Evolutionary conservation across 2,329 filamentous ascomycete species (phyloP), one percentile per base, ranked within the genome.

Genomic region (Mycosphaerella sp.): DNA sequence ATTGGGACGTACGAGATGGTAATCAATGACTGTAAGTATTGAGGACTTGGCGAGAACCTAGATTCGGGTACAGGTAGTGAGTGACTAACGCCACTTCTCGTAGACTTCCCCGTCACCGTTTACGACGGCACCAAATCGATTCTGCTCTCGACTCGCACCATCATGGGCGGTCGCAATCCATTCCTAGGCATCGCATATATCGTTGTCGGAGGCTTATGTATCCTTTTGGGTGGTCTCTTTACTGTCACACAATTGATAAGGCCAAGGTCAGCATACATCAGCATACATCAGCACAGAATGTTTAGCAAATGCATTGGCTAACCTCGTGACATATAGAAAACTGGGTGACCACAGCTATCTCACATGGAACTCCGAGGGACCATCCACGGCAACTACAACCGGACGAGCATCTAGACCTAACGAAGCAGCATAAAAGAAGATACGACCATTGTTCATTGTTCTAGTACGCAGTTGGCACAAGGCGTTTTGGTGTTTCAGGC

Each of bases 101-200:
- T 59, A 96, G 90, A 85, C 66, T 97, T 95, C 75, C 83, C 84
- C 1, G 87, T 90, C 14, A 78, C 75, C 27, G 71, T 80, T 44
- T 97, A 91, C 68, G 83, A 85, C 59, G 91, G 91, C 60, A 93
- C 84, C 30, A 97, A 97, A 73, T 87, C 87, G 32, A 85, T 97
- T 54, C 76, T 96, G 48, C 84, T 97, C 63, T 90, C 88, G 39
- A 96, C 90, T 0, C 79, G 87, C 18, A 95, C 89, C 13, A 86
- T 95, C 54, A 90, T 98, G 78, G 93, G 93, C 52, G 93, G 93
- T 61, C 87, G 86, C 65, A 98, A 98, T 68, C 86, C 88, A 21
- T 97, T 96, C 77, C 80, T 97, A 45, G 93, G 93, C 41, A 98
- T 98, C 61, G 89, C 90, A 34, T 98, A 97, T 70, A 78, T 97